Evolutionary conservation across 2,329 filamentous ascomycete species (phyloP), one percentile per base, ranked within the genome.

Genomic region (Phoma herbarum): DNA sequence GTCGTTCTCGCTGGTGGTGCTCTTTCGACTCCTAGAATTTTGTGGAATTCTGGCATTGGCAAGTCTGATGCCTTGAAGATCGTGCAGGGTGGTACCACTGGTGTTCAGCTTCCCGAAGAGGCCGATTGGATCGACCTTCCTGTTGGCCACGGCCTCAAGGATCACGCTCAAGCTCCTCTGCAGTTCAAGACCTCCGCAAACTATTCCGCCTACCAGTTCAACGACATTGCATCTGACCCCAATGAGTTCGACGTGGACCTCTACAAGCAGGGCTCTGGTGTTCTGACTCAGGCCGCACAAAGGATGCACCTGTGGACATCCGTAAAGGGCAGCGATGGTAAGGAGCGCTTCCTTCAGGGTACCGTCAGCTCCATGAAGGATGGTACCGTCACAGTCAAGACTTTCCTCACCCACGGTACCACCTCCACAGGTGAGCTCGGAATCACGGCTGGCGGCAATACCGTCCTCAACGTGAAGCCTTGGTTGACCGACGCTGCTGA

Each of bases 1-100:
- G 55, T 69, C 26, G 73, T 69, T 63, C 58, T 71, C 28, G 86
- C 90, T 6, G 88, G 90, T 67, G 88, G 85, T 33, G 62, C 64
- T 42, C 2, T 85, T 83, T 64, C 87, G 90, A 68, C 60, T 12
- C 60, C 60, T 18, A 59, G 60, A 7, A 65, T 71, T 33, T 59
- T 71, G n/a, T 69, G 68, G 63, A 65, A 66, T 55, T 65, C 61
- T 48, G 69, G 66, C 31, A 71, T 71, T 59, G 69, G 69, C 28
- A 68, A 66, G 23, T 53, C 62, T 25, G 64, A 69, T 35, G 67
- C 69, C 55, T 53, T 71, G 43, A 50, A 66, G 14, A 62, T 62
- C 25, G 69, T 69, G 11, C 50, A 62, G 31, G 58, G 50, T 44
- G 63, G 63, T 35, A 59, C 50, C 20, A 63, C 56, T 22, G 54